These are phyloP conservation scores for Wickerhamomyces xylosicus DNA, from an alignment of 805 yeast genomes.

Conservation along the genomic window DNA sequence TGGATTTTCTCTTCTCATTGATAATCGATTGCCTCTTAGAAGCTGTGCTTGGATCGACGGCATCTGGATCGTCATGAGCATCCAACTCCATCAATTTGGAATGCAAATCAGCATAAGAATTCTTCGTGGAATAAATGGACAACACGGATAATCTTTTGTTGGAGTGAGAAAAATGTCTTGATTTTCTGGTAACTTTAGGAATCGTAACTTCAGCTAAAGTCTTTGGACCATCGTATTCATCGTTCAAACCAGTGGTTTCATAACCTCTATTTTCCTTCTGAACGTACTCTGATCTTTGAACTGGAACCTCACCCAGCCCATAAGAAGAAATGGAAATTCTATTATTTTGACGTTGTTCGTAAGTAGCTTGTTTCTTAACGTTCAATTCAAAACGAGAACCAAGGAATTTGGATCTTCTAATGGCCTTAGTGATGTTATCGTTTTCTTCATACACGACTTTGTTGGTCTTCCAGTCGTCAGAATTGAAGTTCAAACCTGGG, in stretches of 20 bases:
- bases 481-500: conserved; percentile 27
- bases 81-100: conserved; percentile 24
- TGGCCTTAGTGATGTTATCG: conserved; percentile 27
- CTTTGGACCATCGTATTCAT: conserved; percentile 27
- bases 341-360: conserved; percentile 6
- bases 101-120: conserved; percentile 50
- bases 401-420: conserved; percentile 32
- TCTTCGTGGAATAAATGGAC: conserved; percentile 60
- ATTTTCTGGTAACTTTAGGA: conserved; percentile 63
- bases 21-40: conserved; percentile 1
- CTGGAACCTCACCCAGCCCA: not conserved
- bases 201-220: conserved; percentile 53
- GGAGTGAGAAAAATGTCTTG: conserved; percentile 48
- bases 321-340: conserved; percentile 1
- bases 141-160: conserved; percentile 64
- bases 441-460: conserved; percentile 14
- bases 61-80: conserved; percentile 3
- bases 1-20: conserved; percentile 7
- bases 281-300: conserved; percentile 3
- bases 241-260: conserved; percentile 3
- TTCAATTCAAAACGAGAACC: conserved; percentile 30
- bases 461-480: conserved; percentile 12
- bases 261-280: conserved; percentile 1
- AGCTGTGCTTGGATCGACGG: not conserved
- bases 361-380: conserved; percentile 17